Evolutionary conservation across 768 basidiomycete species (phyloP), one percentile per base, ranked within the genome.

Genomic region (Cubamyces sp.): DNA sequence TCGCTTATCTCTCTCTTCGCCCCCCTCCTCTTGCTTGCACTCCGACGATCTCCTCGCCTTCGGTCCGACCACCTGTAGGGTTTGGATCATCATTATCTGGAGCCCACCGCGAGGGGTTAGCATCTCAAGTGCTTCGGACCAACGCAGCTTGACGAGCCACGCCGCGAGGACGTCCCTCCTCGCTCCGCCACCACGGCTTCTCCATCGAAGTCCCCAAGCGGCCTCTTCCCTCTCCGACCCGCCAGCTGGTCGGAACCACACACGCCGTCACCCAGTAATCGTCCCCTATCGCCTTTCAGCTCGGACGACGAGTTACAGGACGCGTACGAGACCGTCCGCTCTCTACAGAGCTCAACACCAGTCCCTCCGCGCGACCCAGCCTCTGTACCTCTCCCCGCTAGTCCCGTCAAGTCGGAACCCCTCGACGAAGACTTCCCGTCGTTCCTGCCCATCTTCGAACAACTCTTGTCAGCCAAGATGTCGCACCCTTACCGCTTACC

Each of bases 51-150:
- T 34, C 43, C 54, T 45, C 54, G 43, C 54, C 28, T 16, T 18
- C 42, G 2, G n/a, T 21, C 28, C 14, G 43, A 46, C 54, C 19
- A 9, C 40, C 21, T 39, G 12, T 4, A 28, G 28, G 25, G 54
- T 56, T 23, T 15, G 43, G n/a, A 56, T 21, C 3, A 28, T 30
- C 26, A 60, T 60, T 52, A 61, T 28, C 46, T 60, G 59, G 59
- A 60, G 59, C 59, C 59, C 59, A 60, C 59, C 59, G 59, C 59
- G 52, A 60, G 59, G 59, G 59, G 30, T 54, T 23, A 30, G 23
- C 11, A 21, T 40, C 41, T 52, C 40, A 46, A 12, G 14, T 19
- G n/a, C 28, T 15, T 34, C 18, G n/a, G 41, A 3, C 34, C 9
- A 19, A 12, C 14, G 42, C 42, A 18, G 14, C 12, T 30, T 9